Evolutionary conservation across 1,284 basidiomycete genomes (phyloP).

Genomic region (Cerrena zonata): DNA sequence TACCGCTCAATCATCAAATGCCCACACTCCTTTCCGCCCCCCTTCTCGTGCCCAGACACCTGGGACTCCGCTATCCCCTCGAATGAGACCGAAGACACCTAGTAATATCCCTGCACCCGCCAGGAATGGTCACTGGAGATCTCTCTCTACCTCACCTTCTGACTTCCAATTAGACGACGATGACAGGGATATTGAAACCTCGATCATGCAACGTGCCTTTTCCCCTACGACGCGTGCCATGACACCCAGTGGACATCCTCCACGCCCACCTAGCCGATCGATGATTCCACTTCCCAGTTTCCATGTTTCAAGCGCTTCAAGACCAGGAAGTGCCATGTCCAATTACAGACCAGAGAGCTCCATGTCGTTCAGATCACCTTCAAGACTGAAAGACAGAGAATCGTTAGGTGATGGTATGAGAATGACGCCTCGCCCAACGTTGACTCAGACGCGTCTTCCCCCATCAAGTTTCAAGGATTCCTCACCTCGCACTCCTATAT

Average conservation of each 20-base stretch:
- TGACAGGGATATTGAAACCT: slow-evolving; percentile 31
- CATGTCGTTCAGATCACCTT: slow-evolving; percentile 38
- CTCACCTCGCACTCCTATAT: slow-evolving; percentile 46
- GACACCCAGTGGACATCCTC: slow-evolving; percentile 40
- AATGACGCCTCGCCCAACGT: slow-evolving; percentile 39
- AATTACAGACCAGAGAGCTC: slow-evolving; percentile 55
- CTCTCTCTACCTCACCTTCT: slow-evolving; percentile 43
- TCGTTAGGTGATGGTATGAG: slow-evolving; percentile 63
- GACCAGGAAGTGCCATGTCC: slow-evolving; percentile 68
- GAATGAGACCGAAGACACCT: slow-evolving; percentile 54
- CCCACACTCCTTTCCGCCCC: slow-evolving; percentile 27
- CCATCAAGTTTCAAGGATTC: slow-evolving; percentile 73
- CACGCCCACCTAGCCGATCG: slow-evolving; percentile 74
- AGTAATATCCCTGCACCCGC: slow-evolving; percentile 66
- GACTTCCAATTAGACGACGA: slow-evolving; percentile 39
- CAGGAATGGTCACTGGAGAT: slow-evolving; percentile 34
- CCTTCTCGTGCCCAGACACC: slow-evolving; percentile 35
- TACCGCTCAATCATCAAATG: slow-evolving; percentile 56
- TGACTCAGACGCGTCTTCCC: slow-evolving; percentile 40
- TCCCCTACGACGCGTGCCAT: slow-evolving; percentile 53
- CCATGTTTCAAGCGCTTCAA: slow-evolving; percentile 62
- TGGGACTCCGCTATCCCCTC: slow-evolving; percentile 17
- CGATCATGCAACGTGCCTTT: slow-evolving; percentile 52
- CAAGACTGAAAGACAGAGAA: slow-evolving; percentile 48
- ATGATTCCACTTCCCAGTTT: slow-evolving; percentile 75